Percentiles rank a stretch among this genome's conserved stretches.
Evolutionary conservation across 1,284 basidiomycete species (phyloP).

Genomic region (Schizophyllum commune): DNA sequence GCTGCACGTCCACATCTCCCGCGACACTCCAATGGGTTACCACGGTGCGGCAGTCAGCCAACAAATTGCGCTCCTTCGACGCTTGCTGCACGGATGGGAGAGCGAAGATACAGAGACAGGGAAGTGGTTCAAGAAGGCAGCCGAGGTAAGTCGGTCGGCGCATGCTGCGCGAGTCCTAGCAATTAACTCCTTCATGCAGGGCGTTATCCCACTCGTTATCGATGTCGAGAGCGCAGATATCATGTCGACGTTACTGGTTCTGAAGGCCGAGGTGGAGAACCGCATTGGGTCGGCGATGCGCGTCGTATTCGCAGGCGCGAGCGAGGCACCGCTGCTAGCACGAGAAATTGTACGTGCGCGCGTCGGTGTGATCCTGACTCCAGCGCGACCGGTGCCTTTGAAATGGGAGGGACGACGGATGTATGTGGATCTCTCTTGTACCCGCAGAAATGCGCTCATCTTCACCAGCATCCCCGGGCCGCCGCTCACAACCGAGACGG

Average conservation of each 20-base stretch:
- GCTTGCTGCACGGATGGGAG: constrained; percentile 44
- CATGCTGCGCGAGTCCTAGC: neutral
- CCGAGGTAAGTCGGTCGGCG: constrained; percentile 36
- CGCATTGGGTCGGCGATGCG: constrained; percentile 46
- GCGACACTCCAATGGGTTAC: neutral
- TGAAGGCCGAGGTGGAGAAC: constrained; percentile 68
- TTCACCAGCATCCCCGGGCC: constrained; percentile 51
- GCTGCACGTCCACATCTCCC: constrained; percentile 55
- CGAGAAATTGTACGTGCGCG: constrained; percentile 55
- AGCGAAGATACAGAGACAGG: constrained; percentile 36
- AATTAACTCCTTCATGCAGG: constrained; percentile 21
- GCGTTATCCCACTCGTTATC: constrained; percentile 55
- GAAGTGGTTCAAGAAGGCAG: constrained; percentile 51
- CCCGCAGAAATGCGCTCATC: neutral
- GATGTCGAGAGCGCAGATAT: constrained; percentile 67
- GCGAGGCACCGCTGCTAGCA: constrained; percentile 72
- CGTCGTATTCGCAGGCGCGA: constrained; percentile 65
- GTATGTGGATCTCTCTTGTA: constrained; percentile 17
- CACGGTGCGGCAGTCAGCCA: constrained; percentile 56
- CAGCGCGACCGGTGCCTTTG: constrained; percentile 48
- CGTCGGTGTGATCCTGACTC: constrained; percentile 65
- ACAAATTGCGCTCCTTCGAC: constrained; percentile 64
- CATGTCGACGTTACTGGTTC: constrained; percentile 66
- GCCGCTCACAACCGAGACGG: constrained; percentile 61
- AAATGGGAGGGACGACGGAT: constrained; percentile 61